Evolutionary conservation across 208 protist genomes (phyloP).

Genomic region (Crithidia brevicula): DNA sequence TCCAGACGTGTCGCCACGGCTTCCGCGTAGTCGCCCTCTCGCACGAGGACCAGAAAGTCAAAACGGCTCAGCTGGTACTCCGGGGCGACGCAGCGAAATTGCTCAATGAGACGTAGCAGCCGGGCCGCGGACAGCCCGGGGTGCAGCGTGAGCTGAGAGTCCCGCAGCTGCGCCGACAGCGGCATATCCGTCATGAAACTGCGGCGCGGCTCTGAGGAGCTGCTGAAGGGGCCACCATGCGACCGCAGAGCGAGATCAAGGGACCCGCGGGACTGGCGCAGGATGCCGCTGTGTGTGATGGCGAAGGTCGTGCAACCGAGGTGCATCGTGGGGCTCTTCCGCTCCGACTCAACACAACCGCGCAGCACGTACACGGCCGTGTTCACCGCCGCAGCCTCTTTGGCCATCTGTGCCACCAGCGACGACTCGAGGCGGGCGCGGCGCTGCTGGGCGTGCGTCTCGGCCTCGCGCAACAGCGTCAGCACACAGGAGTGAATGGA

Average conservation of each 20-base stretch:
- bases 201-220: slow-evolving; percentile 18
- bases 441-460: slow-evolving; percentile 32
- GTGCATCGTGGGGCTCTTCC: slow-evolving; percentile 61
- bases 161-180: slow-evolving; percentile 40
- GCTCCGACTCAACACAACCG: slow-evolving; percentile 78
- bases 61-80: slow-evolving; percentile 62
- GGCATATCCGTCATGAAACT: slow-evolving; percentile 79
- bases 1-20: slow-evolving; percentile 30
- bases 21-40: slow-evolving; percentile 62
- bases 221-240: neutral
- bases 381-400: slow-evolving; percentile 75
- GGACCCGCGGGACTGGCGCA: neutral
- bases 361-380: slow-evolving; percentile 83
- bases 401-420: slow-evolving; percentile 40
- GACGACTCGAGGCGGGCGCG: slow-evolving; percentile 31
- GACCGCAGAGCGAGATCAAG: neutral
- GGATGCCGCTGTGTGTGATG: slow-evolving; percentile 11
- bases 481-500: slow-evolving; percentile 20
- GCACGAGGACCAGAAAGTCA: slow-evolving; percentile 70
- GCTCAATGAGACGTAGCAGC: slow-evolving; percentile 59
- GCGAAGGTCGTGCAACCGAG: slow-evolving; percentile 86
- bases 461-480: slow-evolving; percentile 31
- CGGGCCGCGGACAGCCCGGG: slow-evolving; percentile 56
- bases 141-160: slow-evolving; percentile 48
- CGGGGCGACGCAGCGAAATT: slow-evolving; percentile 75